Evolutionary conservation across 1,139 yeast genomes (phyloP).

Genomic region (Eremothecium cymbalariae): DNA sequence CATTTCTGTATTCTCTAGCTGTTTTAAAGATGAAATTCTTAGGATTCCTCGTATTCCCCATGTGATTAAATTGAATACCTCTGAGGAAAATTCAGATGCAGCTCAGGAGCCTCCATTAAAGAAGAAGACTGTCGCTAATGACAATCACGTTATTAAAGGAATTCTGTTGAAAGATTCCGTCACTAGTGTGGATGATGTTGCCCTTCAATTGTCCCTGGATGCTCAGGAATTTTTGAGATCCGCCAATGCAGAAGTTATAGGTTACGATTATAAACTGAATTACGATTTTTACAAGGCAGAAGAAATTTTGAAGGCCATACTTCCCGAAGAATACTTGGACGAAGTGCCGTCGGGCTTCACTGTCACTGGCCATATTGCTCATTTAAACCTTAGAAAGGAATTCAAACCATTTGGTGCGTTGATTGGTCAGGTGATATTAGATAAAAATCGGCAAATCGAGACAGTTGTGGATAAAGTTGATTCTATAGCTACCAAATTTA

Average conservation of each 20-base stretch:
- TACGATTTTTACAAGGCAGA: constrained; percentile 86
- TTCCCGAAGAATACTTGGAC: constrained; percentile 62
- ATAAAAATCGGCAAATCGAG: constrained; percentile 67
- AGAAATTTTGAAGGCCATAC: constrained; percentile 65
- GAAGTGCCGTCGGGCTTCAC: constrained; percentile 91
- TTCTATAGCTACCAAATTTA: constrained; percentile 73
- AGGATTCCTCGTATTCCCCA: constrained; percentile 59
- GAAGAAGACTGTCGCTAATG: constrained; percentile 18
- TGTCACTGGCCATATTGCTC: constrained; percentile 93
- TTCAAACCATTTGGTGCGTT: constrained; percentile 73
- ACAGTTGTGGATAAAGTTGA: constrained; percentile 95
- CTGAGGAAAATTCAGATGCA: constrained; percentile 5
- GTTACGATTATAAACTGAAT: constrained; percentile 50
- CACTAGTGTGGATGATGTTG: constrained; percentile 35
- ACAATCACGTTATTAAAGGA: constrained; percentile 42
- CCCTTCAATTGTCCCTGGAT: constrained; percentile 35
- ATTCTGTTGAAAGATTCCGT: constrained; percentile 54
- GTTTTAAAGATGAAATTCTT: constrained; percentile 48
- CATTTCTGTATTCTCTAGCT: constrained; percentile 43
- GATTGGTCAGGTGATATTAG: constrained; percentile 86
- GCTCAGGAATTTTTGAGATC: constrained; percentile 43
- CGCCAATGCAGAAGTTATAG: constrained; percentile 40
- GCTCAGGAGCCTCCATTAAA: constrained; percentile 11
- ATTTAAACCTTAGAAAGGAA: constrained; percentile 74
- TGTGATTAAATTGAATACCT: constrained; percentile 42